Conservation (phyloP, 2,329 filamentous ascomycete species). For the Dissoconium aciculare region DNA sequence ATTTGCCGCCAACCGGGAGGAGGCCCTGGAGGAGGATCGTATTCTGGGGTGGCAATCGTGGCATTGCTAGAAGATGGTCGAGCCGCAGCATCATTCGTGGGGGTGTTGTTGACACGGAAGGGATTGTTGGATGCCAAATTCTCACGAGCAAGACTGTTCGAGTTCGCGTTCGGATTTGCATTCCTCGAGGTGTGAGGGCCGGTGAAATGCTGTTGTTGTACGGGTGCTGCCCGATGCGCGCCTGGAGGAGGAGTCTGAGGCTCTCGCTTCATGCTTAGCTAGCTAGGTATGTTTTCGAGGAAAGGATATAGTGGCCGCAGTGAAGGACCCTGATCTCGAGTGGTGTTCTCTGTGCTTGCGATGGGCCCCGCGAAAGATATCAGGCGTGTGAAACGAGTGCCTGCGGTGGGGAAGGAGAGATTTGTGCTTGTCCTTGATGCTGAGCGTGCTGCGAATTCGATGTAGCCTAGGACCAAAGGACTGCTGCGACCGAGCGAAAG, state of each 20-base stretch:
- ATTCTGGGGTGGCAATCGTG: conserved; percentile 10
- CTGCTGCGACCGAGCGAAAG: conserved; percentile 12
- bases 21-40: conserved; percentile 19
- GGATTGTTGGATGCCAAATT: conserved; percentile 10
- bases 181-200: too few relatives aligned
- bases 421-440: conserved; percentile 2
- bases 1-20: conserved; percentile 14
- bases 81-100: conserved; percentile 5
- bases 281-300: not conserved
- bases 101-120: conserved; percentile 6
- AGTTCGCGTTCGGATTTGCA: too few relatives aligned
- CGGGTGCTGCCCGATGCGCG: not conserved
- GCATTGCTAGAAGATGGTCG: conserved; percentile 6
- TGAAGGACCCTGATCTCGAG: too few relatives aligned
- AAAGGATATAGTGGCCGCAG: not conserved
- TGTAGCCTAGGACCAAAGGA: conserved; percentile 4
- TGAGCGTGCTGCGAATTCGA: conserved; percentile 6
- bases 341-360: not conserved
- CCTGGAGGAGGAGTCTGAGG: not conserved
- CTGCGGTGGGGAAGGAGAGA: conserved; percentile 2
- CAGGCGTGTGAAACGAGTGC: conserved; percentile 2
- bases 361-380: not conserved
- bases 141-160: conserved; percentile 6
- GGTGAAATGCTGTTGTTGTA: not conserved
- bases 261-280: not conserved